Evolutionary conservation across 306 rosid genomes (phyloP).

Genomic region (Glycine tomentella): DNA sequence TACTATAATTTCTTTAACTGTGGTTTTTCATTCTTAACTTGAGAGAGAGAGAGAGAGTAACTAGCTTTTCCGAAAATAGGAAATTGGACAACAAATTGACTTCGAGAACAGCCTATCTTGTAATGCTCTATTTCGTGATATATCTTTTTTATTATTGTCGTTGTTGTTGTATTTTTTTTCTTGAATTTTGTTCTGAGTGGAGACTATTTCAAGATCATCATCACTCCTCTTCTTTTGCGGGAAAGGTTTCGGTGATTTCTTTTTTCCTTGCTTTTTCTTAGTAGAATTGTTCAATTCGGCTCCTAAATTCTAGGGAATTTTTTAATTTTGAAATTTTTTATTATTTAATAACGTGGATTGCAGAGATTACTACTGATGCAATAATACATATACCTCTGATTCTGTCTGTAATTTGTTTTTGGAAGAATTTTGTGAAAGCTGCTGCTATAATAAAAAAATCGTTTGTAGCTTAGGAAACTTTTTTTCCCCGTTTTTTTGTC

Average conservation of each 20-base stretch:
- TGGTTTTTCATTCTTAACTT: neutral
- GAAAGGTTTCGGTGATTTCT: slow-evolving; percentile 12
- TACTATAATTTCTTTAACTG: neutral
- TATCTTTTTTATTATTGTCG: too few species aligned
- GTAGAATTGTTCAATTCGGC: slow-evolving; percentile 34
- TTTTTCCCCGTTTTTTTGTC: neutral
- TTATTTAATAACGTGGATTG: slow-evolving; percentile 5
- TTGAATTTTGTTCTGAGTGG: slow-evolving; percentile 6
- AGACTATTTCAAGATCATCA: slow-evolving; percentile 35
- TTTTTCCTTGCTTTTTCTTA: slow-evolving; percentile 1
- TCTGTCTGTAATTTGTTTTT: slow-evolving; percentile 14
- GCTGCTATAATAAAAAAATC: neutral
- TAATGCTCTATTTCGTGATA: slow-evolving; percentile 8
- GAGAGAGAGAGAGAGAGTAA: too few species aligned
- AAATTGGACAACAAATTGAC: slow-evolving; percentile 7
- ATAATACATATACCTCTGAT: neutral
- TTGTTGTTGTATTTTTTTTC: neutral
- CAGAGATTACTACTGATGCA: neutral
- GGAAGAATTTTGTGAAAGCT: neutral
- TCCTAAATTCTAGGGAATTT: slow-evolving; percentile 30
- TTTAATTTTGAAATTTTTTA: neutral
- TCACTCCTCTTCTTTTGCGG: slow-evolving; percentile 33
- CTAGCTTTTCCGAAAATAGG: neutral
- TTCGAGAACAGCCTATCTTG: slow-evolving; percentile 15
- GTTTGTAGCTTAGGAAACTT: neutral